Conservation (phyloP, 257 asterid species). For the Nicotiana undulata region DNA sequence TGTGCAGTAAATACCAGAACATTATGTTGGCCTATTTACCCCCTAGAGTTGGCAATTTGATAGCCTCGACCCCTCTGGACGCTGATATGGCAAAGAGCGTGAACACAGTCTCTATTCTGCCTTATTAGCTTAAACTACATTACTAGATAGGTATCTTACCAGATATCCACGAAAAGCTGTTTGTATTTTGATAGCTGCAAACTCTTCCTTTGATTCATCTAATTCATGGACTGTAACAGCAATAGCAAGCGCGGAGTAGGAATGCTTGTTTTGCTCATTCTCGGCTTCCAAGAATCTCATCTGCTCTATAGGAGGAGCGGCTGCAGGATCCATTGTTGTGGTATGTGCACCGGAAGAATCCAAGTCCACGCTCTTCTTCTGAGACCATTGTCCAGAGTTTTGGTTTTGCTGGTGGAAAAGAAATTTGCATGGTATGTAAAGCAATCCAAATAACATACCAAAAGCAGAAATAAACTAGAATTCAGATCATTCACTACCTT, state of each 20-base stretch:
- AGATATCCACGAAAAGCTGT: slow-evolving; percentile 63
- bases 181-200: slow-evolving; percentile 63
- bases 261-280: slow-evolving; percentile 56
- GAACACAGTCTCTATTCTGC: too few species aligned
- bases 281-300: slow-evolving; percentile 47
- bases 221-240: slow-evolving; percentile 40
- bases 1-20: too few species aligned
- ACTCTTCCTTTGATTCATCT: slow-evolving; percentile 52
- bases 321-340: slow-evolving; percentile 16
- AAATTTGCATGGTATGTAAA: background rate
- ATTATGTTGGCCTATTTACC: too few species aligned
- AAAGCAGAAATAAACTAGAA: background rate
- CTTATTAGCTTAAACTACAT: background rate
- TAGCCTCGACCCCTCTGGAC: too few species aligned
- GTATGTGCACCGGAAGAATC: slow-evolving; percentile 24
- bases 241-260: slow-evolving; percentile 60
- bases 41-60: too few species aligned
- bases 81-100: too few species aligned
- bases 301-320: slow-evolving; percentile 25
- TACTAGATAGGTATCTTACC: slow-evolving; percentile 31
- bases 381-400: slow-evolving; percentile 43
- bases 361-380: slow-evolving; percentile 28
- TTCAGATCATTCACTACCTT: slow-evolving; percentile 30
- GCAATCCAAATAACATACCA: background rate
- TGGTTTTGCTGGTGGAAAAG: slow-evolving; percentile 29